These are phyloP conservation scores for Mollisia scopiformis DNA, from an alignment of 2,329 filamentous ascomycete genomes.

Conservation along the genomic window DNA sequence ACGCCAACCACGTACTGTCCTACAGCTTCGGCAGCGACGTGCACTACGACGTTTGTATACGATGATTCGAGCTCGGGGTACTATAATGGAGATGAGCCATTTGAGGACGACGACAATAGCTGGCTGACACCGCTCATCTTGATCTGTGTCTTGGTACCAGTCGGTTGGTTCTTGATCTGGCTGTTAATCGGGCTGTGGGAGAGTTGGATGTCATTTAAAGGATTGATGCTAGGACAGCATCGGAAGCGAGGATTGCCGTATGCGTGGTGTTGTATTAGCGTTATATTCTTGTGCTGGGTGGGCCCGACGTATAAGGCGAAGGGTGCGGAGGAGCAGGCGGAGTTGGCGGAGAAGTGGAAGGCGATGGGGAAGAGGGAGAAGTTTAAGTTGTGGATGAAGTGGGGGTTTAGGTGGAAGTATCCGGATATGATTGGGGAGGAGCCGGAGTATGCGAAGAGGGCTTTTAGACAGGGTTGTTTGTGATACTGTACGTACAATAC, in stretches of 20 bases:
- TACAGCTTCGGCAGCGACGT: constrained; percentile 12
- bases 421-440: constrained; percentile 24
- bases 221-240: constrained; percentile 25
- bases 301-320: constrained; percentile 28
- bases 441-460: constrained; percentile 25
- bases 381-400: constrained; percentile 27
- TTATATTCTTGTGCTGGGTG: constrained; percentile 21
- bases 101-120: constrained; percentile 6
- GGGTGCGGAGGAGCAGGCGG: constrained; percentile 24
- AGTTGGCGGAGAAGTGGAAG: constrained; percentile 21
- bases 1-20: constrained; percentile 19
- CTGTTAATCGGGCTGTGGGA: constrained; percentile 22
- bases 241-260: constrained; percentile 26
- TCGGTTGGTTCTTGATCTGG: constrained; percentile 24
- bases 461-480: constrained; percentile 20
- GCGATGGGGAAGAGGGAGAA: constrained; percentile 20
- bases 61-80: not conserved
- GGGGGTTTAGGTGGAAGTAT: constrained; percentile 30
- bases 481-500: constrained; percentile 1
- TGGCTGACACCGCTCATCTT: constrained; percentile 8
- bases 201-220: constrained; percentile 26
- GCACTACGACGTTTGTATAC: constrained; percentile 12
- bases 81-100: not conserved
- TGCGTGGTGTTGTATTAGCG: constrained; percentile 26
- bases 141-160: constrained; percentile 18